These are phyloP conservation scores for Russula griseocarnosa DNA, from an alignment of 768 basidiomycete genomes.

Conservation along the genomic window DNA sequence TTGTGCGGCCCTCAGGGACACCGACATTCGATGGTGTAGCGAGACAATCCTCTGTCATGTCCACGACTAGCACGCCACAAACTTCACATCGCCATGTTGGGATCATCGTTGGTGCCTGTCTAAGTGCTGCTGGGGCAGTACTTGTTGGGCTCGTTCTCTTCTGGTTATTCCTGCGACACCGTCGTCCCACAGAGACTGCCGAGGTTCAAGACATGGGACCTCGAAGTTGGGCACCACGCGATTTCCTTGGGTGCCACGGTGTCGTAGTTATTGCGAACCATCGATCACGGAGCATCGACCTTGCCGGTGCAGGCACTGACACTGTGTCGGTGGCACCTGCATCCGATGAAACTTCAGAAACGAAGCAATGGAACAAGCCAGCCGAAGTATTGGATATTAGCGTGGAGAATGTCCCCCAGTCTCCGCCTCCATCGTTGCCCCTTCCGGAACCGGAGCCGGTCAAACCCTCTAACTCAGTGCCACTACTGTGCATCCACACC, in stretches of 20 bases:
- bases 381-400: conserved; percentile 19
- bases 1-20: background rate
- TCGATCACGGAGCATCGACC: conserved; percentile 15
- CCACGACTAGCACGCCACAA: background rate
- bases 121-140: conserved; percentile 2
- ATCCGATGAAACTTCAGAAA: background rate
- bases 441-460: conserved; percentile 11
- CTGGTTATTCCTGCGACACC: conserved; percentile 15
- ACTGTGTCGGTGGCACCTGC: background rate
- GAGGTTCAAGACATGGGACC: background rate
- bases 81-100: background rate
- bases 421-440: background rate
- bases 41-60: background rate
- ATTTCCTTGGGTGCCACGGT: background rate
- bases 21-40: background rate
- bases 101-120: conserved; percentile 7
- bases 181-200: background rate
- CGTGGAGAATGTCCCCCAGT: conserved; percentile 11
- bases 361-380: conserved; percentile 2
- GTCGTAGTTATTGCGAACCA: conserved; percentile 5
- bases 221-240: conserved; percentile 4
- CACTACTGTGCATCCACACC: conserved; percentile 7
- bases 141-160: conserved; percentile 15
- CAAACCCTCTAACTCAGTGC: conserved; percentile 7
- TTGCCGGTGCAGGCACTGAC: conserved; percentile 7